Conservation (phyloP, 257 asterid genomes). For the Dorcoceras hygrometricum region DNA sequence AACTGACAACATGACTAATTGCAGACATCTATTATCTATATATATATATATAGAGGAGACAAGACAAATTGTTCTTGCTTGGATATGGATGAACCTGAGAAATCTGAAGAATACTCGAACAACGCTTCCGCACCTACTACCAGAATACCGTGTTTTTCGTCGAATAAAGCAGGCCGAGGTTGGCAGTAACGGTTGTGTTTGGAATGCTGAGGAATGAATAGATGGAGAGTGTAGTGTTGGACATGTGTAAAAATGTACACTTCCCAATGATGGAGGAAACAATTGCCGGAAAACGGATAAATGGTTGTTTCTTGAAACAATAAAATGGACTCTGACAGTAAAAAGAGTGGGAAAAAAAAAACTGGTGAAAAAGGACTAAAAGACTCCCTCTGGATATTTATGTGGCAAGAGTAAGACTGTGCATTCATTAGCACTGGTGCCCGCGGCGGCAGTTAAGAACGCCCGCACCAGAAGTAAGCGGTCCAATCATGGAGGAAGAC, state of each 20-base stretch:
- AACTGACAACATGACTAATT: constrained; percentile 19
- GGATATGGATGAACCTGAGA: constrained; percentile 21
- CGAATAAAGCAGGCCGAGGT: constrained; percentile 81
- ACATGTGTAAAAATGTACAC: constrained; percentile 82
- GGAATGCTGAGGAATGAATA: neutral
- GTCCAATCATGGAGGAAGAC: constrained; percentile 75
- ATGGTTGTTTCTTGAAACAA: constrained; percentile 19
- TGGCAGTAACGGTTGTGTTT: constrained; percentile 45
- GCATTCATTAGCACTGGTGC: constrained; percentile 51
- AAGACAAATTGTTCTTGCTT: constrained; percentile 28
- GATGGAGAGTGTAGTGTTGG: constrained; percentile 30
- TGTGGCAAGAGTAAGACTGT: neutral
- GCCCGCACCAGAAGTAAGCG: constrained; percentile 80
- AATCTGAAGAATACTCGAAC: constrained; percentile 36
- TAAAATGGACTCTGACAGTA: constrained; percentile 24
- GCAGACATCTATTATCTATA: neutral
- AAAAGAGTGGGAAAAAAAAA: neutral
- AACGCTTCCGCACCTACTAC: constrained; percentile 85
- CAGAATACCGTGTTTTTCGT: constrained; percentile 28
- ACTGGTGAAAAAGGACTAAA: constrained; percentile 7
- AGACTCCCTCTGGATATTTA: neutral
- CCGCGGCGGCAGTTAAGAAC: constrained; percentile 75
- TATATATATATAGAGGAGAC: neutral
- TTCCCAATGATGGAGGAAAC: constrained; percentile 45
- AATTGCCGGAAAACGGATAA: constrained; percentile 37